phyloP scores from a whole-genome alignment of 1,139 yeast genomes.

The Suhomyces panamericanus region DNA sequence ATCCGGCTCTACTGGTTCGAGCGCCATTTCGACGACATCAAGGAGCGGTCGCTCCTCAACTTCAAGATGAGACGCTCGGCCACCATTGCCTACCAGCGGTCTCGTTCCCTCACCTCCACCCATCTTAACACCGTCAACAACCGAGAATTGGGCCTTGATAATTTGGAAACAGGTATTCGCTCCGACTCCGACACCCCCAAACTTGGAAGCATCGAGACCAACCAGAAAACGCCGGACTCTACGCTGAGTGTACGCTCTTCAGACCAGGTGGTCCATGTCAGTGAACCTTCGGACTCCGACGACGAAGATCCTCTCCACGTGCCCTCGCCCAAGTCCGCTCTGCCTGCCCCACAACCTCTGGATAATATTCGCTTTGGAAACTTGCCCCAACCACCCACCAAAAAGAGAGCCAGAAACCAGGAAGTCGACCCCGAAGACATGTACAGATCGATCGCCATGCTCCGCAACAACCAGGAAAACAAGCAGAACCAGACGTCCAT shows the following conservation, averaged over 20 bases:
- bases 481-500: constrained; percentile 7
- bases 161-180: not conserved
- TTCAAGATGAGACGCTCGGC: constrained; percentile 79
- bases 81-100: constrained; percentile 66
- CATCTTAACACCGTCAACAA: constrained; percentile 40
- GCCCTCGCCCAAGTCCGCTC: constrained; percentile 2
- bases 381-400: constrained; percentile 39
- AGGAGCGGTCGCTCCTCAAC: constrained; percentile 68
- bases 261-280: constrained; percentile 31
- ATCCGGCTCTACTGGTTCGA: constrained; percentile 90
- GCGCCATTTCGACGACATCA: constrained; percentile 79
- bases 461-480: constrained; percentile 50
- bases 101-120: constrained; percentile 35
- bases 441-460: constrained; percentile 77
- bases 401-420: constrained; percentile 33
- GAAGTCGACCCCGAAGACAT: constrained; percentile 80
- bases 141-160: constrained; percentile 32
- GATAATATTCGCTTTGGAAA: constrained; percentile 40
- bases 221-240: constrained; percentile 19
- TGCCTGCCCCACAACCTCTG: not conserved
- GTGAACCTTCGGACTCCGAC: constrained; percentile 33
- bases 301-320: constrained; percentile 31
- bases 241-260: constrained; percentile 12
- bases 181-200: not conserved
- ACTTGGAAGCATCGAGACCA: constrained; percentile 4